Percentiles rank a stretch among this genome's conserved stretches.
phyloP scores from a whole-genome alignment of 176 grass and related monocot species.

The Carex pumila region DNA sequence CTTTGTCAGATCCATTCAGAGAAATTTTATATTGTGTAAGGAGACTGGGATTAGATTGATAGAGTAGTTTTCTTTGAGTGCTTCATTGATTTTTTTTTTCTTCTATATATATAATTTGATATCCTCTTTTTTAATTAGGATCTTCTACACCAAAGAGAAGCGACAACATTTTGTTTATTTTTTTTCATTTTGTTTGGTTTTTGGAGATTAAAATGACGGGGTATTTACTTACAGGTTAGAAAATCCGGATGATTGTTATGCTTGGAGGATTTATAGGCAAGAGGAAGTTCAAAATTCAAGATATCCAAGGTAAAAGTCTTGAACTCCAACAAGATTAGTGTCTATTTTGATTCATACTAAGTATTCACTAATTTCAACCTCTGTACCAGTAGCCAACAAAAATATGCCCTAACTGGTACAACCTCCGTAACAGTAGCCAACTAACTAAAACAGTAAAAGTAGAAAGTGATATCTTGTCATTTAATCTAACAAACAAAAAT shows the following conservation, averaged over 20 bases:
- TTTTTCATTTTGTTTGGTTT: background rate
- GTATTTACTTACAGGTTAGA: background rate
- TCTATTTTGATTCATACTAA: background rate
- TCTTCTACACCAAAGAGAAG: background rate
- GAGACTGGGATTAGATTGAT: background rate
- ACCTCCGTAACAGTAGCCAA: no score
- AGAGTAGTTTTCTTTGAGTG: background rate
- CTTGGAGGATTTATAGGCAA: background rate
- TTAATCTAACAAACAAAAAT: no score
- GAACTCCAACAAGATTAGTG: no score
- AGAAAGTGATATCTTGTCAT: no score
- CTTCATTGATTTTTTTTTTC: background rate
- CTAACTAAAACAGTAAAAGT: no score
- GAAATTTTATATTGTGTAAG: background rate
- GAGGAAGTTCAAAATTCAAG: background rate
- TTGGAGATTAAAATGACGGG: background rate
- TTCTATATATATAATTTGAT: background rate
- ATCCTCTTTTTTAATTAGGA: background rate
- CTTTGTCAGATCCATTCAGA: background rate
- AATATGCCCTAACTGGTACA: background rate
- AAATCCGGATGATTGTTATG: constrained; percentile 12
- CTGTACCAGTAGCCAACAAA: background rate
- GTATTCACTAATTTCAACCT: background rate
- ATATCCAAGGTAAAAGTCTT: constrained; percentile 12
- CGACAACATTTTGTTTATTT: background rate